A percentile compares a stretch with the other conserved stretches of the same genome.
phyloP scores from a whole-genome alignment of 495 filamentous ascomycete genomes.

The Ramalina peruviana region DNA sequence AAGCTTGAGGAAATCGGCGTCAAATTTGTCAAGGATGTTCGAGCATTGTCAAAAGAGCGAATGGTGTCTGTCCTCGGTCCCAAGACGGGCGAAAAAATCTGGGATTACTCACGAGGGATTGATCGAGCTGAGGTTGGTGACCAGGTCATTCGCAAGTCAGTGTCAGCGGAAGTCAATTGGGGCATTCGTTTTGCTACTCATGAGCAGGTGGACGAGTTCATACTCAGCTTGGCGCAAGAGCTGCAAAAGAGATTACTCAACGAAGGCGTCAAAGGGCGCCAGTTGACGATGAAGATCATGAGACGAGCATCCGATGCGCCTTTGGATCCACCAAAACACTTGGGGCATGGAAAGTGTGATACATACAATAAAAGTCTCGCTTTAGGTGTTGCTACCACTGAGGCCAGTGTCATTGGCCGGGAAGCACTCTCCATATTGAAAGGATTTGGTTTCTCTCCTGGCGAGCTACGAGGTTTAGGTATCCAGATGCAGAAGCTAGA shows the following conservation, averaged over 20 bases:
- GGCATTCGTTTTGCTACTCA: conserved; percentile 87
- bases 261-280: conserved; percentile 71
- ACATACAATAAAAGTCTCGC: conserved; percentile 73
- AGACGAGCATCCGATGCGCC: conserved; percentile 72
- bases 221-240: conserved; percentile 69
- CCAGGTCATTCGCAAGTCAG: conserved; percentile 67
- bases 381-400: conserved; percentile 72
- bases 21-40: conserved; percentile 68
- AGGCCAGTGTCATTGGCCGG: conserved; percentile 51
- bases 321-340: conserved; percentile 81
- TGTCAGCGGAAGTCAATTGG: conserved; percentile 96
- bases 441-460: conserved; percentile 71
- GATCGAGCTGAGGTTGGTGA: conserved; percentile 79
- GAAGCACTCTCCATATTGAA: conserved; percentile 73
- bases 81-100: conserved; percentile 85
- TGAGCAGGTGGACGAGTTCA: conserved; percentile 79
- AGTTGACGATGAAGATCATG: conserved; percentile 90
- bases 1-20: conserved; percentile 81
- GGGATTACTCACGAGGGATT: conserved; percentile 81
- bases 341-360: conserved; percentile 93
- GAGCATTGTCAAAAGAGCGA: conserved; percentile 58
- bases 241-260: conserved; percentile 65
- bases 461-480: conserved; percentile 79
- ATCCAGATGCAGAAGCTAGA: conserved; percentile 89
- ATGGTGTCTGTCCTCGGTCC: conserved; percentile 62